phyloP scores from a whole-genome alignment of 768 basidiomycete species.

The Suillus subalutaceus region DNA sequence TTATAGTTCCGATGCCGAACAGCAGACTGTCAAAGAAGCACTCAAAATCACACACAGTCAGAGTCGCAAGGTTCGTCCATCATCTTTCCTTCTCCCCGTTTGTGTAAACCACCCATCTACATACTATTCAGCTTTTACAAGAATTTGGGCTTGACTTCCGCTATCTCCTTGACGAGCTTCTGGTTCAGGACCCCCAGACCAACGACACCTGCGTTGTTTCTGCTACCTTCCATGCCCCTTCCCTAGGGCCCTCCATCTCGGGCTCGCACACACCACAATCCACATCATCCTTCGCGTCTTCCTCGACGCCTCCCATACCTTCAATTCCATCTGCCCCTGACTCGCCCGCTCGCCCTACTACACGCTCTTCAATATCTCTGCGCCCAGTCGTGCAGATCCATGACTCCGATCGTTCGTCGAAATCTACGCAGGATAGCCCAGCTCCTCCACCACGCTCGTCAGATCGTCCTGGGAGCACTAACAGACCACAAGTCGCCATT shows the following conservation, averaged over 20 bases:
- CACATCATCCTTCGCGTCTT: constrained; percentile 6
- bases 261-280: constrained; percentile 22
- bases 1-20: constrained; percentile 78
- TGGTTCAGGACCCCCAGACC: constrained; percentile 54
- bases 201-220: constrained; percentile 34
- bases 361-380: constrained; percentile 26
- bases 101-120: constrained; percentile 6
- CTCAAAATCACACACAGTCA: constrained; percentile 76
- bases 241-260: constrained; percentile 27
- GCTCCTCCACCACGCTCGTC: constrained; percentile 67
- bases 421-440: constrained; percentile 37
- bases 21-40: constrained; percentile 74
- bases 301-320: constrained; percentile 9
- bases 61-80: constrained; percentile 73
- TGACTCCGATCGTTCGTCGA: constrained; percentile 32
- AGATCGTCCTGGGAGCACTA: constrained; percentile 63
- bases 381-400: constrained; percentile 18
- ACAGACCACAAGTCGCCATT: constrained; percentile 52
- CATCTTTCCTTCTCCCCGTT: neutral
- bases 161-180: constrained; percentile 80
- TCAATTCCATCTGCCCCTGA: constrained; percentile 23
- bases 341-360: constrained; percentile 31
- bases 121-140: constrained; percentile 65
- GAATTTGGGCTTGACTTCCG: constrained; percentile 95
- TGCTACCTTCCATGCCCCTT: constrained; percentile 19